Base-by-base conservation (phyloP, 176 grass and related monocot species). In the Lolium rigidum region DNA sequence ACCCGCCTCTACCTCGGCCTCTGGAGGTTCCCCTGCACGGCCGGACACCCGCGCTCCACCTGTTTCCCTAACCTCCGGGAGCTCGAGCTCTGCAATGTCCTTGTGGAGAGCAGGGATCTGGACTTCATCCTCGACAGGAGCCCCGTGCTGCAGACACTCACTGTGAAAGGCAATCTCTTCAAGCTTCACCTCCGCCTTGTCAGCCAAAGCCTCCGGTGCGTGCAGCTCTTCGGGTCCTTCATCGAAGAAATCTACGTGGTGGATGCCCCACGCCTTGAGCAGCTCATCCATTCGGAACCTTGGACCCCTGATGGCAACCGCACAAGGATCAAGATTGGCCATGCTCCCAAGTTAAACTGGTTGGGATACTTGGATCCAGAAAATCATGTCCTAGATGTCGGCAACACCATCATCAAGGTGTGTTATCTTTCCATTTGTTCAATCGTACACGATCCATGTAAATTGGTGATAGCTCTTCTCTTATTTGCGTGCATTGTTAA, bases 391-490 rank as follows among this genome's bases (percentile, higher is more conserved):
- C 43, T 73, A 73, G 70, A 48, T 43, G 43, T 73, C 5, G 70
- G 70, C 70, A 73, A 73, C 70, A 73, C 70, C 70, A 73, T 73
- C 43, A 73, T 73, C 70, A 73, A 73, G 70, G 70, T 73, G 20
- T 20, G 7, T 48, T 12, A 73, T 18, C n/a, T 48, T 14, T 43
- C 70, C 11, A 47, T 73, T 14, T 22, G n/a, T 73, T 73, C 20
- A 48, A 14, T 74, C 44, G 21, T 49, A 73, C n/a, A 46, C 6
- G 10, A 48, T 48, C 70, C 46, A 48, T 73, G 10, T 46, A 24
- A 73, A 48, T 73, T 44, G 13, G 70, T 24, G 43, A 15, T 24
- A 2, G 21, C n/a, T 73, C 41, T 73, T 48, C 43, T 73, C 70
- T 73, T 47, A 73, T 24, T 48, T 73, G 20, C 11, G 20, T 72